These are phyloP conservation scores for Allantophomopsis cytisporea DNA, from an alignment of 2,329 filamentous ascomycete species.

Conservation along the genomic window DNA sequence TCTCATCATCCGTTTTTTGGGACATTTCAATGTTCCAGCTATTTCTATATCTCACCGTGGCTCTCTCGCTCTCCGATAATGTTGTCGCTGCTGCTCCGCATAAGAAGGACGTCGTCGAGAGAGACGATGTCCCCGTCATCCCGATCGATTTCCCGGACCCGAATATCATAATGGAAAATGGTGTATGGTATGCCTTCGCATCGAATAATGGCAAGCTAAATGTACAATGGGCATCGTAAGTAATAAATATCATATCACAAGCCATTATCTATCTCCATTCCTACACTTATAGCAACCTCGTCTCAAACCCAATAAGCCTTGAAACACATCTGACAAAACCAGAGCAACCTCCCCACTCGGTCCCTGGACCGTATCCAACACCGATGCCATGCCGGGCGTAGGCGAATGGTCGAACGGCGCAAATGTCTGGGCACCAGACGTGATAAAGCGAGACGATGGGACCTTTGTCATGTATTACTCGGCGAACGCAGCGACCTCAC, in stretches of 20 bases:
- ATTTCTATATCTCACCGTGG: too few species aligned
- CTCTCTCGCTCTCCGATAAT: too few species aligned
- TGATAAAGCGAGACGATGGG: constrained; percentile 35
- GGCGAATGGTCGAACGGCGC: constrained; percentile 37
- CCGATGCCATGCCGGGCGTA: constrained; percentile 39
- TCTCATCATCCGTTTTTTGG: too few species aligned
- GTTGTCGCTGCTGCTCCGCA: too few species aligned
- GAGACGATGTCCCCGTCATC: constrained; percentile 12
- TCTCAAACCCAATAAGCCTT: too few species aligned
- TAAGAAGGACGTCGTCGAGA: too few species aligned
- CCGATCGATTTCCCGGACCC: constrained; percentile 40
- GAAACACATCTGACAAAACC: too few species aligned
- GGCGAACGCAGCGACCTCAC: constrained; percentile 25
- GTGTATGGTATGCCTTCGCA: constrained; percentile 43
- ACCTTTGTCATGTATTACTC: constrained; percentile 48
- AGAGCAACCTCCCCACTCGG: constrained; percentile 22
- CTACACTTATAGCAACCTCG: too few species aligned
- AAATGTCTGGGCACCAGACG: constrained; percentile 49
- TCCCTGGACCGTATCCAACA: constrained; percentile 31
- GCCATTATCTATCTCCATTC: too few species aligned
- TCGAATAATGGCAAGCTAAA: constrained; percentile 34
- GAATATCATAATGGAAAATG: constrained; percentile 32
- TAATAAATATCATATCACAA: too few species aligned
- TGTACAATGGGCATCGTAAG: constrained; percentile 33
- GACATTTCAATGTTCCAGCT: too few species aligned